Percentiles rank a stretch among this genome's conserved stretches.
These are phyloP conservation scores for Zygosaccharomyces siamensis DNA, from an alignment of 805 yeast species.

Conservation along the genomic window DNA sequence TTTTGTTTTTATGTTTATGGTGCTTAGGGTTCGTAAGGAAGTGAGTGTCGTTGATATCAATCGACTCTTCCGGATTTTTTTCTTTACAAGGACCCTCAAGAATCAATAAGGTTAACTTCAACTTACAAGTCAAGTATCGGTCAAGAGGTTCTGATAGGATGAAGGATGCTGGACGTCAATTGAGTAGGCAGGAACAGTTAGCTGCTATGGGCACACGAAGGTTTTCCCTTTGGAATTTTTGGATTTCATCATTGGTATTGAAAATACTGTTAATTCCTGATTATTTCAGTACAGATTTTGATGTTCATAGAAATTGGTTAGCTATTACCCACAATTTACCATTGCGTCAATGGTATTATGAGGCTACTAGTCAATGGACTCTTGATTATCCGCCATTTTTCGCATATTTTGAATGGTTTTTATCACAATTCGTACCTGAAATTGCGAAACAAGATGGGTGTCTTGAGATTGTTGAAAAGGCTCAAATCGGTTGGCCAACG, in stretches of 20 bases:
- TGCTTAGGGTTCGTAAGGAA: background rate
- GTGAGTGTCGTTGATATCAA: background rate
- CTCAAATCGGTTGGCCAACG: slow-evolving; percentile 73
- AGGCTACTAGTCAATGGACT: slow-evolving; percentile 82
- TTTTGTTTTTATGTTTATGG: background rate
- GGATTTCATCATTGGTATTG: slow-evolving; percentile 57
- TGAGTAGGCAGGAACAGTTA: slow-evolving; percentile 1
- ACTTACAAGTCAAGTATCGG: background rate
- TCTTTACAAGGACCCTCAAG: background rate
- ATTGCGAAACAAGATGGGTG: slow-evolving; percentile 69
- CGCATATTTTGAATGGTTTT: slow-evolving; percentile 86
- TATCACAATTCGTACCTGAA: slow-evolving; percentile 67
- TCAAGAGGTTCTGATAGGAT: background rate
- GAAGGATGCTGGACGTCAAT: background rate
- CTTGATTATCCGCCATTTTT: slow-evolving; percentile 96
- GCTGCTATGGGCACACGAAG: slow-evolving; percentile 16
- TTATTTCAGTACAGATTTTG: slow-evolving; percentile 93
- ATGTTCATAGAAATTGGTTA: slow-evolving; percentile 95
- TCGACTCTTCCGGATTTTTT: background rate
- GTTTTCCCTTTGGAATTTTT: slow-evolving; percentile 58
- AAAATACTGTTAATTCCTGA: slow-evolving; percentile 66
- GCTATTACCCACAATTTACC: slow-evolving; percentile 83
- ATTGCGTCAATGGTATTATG: slow-evolving; percentile 74
- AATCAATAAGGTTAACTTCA: background rate
- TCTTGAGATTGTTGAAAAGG: slow-evolving; percentile 59